Conservation (phyloP, 1,284 basidiomycete genomes). For the Puccinia triticina region DNA sequence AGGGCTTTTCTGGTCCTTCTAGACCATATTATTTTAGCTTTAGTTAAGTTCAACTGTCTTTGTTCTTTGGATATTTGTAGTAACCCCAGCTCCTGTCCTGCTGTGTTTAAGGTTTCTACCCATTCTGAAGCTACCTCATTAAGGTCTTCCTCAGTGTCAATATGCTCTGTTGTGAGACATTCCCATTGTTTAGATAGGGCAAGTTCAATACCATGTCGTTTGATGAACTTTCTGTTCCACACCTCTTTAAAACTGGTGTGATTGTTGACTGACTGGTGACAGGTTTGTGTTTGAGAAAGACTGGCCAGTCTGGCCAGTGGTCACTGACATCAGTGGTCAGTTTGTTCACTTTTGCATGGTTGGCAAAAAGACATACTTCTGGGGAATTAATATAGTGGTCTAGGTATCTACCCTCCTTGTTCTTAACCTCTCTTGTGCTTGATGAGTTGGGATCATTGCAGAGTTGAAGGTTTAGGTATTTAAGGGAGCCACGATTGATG, state of each 20-base stretch:
- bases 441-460: too few relatives aligned
- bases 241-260: background rate
- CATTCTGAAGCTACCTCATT: background rate
- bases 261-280: too few relatives aligned
- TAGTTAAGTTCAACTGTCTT: background rate
- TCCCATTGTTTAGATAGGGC: slow-evolving; percentile 7
- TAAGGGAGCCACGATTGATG: too few relatives aligned
- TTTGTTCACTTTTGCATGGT: background rate
- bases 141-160: background rate
- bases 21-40: too few relatives aligned
- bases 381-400: too few relatives aligned
- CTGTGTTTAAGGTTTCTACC: background rate
- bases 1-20: too few relatives aligned
- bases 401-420: too few relatives aligned
- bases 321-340: background rate
- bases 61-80: background rate
- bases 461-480: too few relatives aligned
- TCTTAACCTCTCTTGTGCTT: too few relatives aligned
- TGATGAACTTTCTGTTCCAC: background rate
- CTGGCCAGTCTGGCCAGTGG: slow-evolving; percentile 12
- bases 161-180: background rate
- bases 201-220: background rate
- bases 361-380: too few relatives aligned
- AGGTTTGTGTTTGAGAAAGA: background rate
- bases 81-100: background rate